phyloP scores from a whole-genome alignment of 805 yeast genomes.

The Lipomyces sp. region DNA sequence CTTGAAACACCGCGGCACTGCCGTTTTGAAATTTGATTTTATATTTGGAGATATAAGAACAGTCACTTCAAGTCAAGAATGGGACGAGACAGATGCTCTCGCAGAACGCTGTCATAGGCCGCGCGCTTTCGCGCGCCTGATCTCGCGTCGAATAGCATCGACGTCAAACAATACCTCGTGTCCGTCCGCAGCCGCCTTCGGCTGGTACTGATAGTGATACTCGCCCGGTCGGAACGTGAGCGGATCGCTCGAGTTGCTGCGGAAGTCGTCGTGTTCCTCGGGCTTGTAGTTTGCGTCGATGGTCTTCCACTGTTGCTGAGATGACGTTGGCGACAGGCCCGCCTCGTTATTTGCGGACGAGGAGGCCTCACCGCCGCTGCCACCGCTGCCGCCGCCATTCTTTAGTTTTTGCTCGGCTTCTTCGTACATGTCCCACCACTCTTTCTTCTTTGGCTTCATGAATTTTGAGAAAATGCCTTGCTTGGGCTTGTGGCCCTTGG shows the following conservation, averaged over 20 bases:
- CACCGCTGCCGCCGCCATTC: too few relatives aligned
- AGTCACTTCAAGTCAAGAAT: too few relatives aligned
- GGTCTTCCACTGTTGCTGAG: background rate
- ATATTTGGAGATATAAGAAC: too few relatives aligned
- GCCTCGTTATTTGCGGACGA: background rate
- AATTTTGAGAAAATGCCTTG: constrained; percentile 42
- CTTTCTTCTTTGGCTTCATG: constrained; percentile 50
- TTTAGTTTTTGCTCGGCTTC: constrained; percentile 15
- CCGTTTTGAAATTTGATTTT: too few relatives aligned
- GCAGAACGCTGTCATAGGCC: constrained; percentile 13
- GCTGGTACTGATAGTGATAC: constrained; percentile 18
- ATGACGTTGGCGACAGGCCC: background rate
- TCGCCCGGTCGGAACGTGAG: constrained; percentile 10
- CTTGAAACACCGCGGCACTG: too few relatives aligned
- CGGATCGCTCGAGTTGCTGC: constrained; percentile 11
- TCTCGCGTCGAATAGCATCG: constrained; percentile 40
- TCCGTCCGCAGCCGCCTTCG: constrained; percentile 38
- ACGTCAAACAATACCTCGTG: constrained; percentile 42
- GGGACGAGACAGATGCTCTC: too few relatives aligned
- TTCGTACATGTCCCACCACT: constrained; percentile 53
- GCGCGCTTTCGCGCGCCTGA: constrained; percentile 35
- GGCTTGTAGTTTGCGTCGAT: background rate
- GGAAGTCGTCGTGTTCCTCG: background rate
- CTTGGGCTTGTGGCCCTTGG: constrained; percentile 34
- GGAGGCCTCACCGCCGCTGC: too few relatives aligned